A percentile compares a stretch with the other conserved stretches of the same genome.
Conservation (phyloP, 768 basidiomycete genomes). For the Auriscalpium orientale region DNA sequence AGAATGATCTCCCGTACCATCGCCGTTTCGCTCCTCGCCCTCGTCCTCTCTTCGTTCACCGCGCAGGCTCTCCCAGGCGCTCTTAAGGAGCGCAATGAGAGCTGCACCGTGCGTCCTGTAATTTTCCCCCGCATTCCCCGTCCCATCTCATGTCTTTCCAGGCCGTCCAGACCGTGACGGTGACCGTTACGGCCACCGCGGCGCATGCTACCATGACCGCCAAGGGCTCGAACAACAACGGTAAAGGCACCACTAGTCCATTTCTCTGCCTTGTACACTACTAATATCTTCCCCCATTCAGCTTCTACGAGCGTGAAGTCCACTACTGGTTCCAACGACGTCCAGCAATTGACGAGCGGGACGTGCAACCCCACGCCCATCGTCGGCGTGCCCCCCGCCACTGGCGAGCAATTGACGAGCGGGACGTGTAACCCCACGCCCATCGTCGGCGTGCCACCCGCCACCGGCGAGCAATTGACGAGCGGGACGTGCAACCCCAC, state of each 20-base stretch:
- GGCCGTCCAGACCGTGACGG: not conserved
- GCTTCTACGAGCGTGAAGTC: not conserved
- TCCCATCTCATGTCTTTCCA: not conserved
- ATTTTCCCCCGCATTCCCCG: not conserved
- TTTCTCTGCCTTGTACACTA: not conserved
- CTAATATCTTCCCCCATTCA: not conserved
- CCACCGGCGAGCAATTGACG: conserved; percentile 47
- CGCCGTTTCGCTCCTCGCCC: not conserved
- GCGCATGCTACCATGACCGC: too few relatives aligned
- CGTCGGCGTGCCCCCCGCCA: conserved; percentile 49
- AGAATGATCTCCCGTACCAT: not conserved
- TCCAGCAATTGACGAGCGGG: too few relatives aligned
- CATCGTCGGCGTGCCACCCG: conserved; percentile 47
- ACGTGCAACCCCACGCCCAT: too few relatives aligned
- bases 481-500: conserved; percentile 53
- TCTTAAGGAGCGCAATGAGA: not conserved
- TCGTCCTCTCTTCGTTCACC: not conserved
- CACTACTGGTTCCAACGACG: not conserved
- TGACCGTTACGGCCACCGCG: not conserved
- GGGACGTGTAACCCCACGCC: too few relatives aligned
- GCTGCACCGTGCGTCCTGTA: not conserved
- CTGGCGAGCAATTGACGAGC: too few relatives aligned
- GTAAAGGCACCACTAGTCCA: not conserved
- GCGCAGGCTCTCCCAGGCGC: not conserved
- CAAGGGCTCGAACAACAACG: not conserved